phyloP scores from a whole-genome alignment of 2,329 filamentous ascomycete genomes.

The Blastomyces parvus region DNA sequence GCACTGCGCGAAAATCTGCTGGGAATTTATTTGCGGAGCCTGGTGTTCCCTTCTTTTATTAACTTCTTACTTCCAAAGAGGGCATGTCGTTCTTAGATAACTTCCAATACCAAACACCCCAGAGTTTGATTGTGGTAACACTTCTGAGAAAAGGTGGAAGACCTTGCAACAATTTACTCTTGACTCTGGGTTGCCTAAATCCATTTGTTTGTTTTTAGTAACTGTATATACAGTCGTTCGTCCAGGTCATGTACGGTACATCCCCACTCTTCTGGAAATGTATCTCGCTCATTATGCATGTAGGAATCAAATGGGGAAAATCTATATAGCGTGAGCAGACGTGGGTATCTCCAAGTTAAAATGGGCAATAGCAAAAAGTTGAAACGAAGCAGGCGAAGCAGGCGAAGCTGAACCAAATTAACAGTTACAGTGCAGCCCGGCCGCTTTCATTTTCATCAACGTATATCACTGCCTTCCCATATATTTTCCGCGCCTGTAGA shows the following conservation, averaged over 20 bases:
- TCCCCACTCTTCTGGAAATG: background rate
- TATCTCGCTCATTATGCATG: background rate
- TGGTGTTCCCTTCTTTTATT: background rate
- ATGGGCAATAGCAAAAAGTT: background rate
- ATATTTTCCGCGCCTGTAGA: constrained; percentile 42
- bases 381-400: background rate
- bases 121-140: background rate
- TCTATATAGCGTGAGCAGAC: background rate
- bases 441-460: constrained; percentile 21
- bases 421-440: background rate
- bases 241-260: background rate
- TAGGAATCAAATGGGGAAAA: background rate
- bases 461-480: constrained; percentile 49
- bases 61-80: background rate
- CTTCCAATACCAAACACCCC: background rate
- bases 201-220: background rate
- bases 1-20: background rate
- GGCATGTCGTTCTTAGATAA: background rate
- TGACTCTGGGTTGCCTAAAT: background rate
- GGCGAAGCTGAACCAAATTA: background rate
- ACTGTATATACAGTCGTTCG: background rate
- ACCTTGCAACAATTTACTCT: background rate
- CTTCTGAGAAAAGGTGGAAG: background rate
- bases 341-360: background rate
- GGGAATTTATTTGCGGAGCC: background rate